A percentile compares a stretch with the other conserved stretches of the same genome.
phyloP scores from a whole-genome alignment of 225 moss, liverwort and hornwort genomes.

The Polytrichum commune region DNA sequence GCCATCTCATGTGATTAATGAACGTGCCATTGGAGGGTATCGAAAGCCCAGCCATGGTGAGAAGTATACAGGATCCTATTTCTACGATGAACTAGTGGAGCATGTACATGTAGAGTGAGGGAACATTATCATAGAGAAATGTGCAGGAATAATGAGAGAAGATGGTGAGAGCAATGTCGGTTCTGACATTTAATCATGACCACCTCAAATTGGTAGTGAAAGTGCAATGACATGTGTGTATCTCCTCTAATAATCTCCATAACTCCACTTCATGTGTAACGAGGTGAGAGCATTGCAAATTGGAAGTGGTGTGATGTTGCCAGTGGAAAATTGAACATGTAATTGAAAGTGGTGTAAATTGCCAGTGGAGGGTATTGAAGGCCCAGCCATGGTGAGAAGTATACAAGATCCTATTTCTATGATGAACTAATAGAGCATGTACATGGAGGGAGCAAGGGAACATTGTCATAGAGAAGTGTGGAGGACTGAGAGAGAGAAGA shows the following conservation, averaged over 20 bases:
- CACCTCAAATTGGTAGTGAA: background rate
- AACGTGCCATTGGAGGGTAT: too few relatives aligned
- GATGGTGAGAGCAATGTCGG: background rate
- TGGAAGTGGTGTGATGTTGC: too few relatives aligned
- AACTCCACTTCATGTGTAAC: too few relatives aligned
- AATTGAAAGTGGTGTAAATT: too few relatives aligned
- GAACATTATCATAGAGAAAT: conserved; percentile 8
- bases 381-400: too few relatives aligned
- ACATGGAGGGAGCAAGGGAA: background rate
- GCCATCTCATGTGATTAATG: too few relatives aligned
- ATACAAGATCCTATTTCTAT: too few relatives aligned
- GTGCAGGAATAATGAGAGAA: background rate
- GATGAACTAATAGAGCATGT: background rate
- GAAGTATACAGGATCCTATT: background rate
- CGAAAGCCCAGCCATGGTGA: too few relatives aligned
- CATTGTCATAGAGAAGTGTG: conserved; percentile 7
- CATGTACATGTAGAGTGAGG: background rate
- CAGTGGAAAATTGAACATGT: too few relatives aligned
- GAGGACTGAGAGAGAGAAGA: background rate
- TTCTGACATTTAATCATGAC: conserved; percentile 4
- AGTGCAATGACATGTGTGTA: background rate
- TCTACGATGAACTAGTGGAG: too few relatives aligned
- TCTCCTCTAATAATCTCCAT: background rate
- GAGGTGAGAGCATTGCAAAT: too few relatives aligned
- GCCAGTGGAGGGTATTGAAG: too few relatives aligned